Evolutionary conservation across 176 grass and related monocot genomes (phyloP).

Genomic region (Rhynchospora breviuscula): DNA sequence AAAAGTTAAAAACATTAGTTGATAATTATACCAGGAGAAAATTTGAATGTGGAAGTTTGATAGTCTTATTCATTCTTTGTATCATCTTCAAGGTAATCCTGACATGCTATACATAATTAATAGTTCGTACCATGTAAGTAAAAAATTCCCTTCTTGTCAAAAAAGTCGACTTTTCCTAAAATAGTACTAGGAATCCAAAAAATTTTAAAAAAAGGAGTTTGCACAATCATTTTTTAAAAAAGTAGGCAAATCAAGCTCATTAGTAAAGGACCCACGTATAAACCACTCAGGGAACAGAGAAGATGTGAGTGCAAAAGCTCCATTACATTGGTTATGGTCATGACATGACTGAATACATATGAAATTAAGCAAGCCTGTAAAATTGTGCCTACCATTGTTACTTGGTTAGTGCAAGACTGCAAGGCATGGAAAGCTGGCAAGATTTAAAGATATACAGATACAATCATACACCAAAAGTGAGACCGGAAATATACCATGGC

Average conservation of each 20-base stretch:
- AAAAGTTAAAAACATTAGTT: background rate
- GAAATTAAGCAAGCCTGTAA: background rate
- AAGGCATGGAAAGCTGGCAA: background rate
- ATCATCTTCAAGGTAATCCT: background rate
- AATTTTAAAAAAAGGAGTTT: background rate
- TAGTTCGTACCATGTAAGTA: background rate
- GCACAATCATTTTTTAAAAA: background rate
- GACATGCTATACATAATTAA: background rate
- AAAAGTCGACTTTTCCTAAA: background rate
- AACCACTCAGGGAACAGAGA: constrained; percentile 56
- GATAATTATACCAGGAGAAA: background rate
- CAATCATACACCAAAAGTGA: background rate
- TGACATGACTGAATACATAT: constrained; percentile 20
- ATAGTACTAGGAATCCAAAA: background rate
- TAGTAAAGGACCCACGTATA: constrained; percentile 24
- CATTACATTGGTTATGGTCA: background rate
- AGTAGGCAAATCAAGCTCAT: background rate
- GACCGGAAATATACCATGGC: background rate
- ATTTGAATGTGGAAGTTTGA: background rate
- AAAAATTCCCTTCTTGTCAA: background rate
- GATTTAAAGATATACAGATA: background rate
- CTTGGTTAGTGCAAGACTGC: constrained; percentile 18
- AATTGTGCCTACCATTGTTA: constrained; percentile 16
- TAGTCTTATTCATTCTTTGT: background rate
- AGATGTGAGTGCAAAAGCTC: constrained; percentile 35